Conservation (phyloP, 768 basidiomycete species). For the Rhodocollybia butyracea region DNA sequence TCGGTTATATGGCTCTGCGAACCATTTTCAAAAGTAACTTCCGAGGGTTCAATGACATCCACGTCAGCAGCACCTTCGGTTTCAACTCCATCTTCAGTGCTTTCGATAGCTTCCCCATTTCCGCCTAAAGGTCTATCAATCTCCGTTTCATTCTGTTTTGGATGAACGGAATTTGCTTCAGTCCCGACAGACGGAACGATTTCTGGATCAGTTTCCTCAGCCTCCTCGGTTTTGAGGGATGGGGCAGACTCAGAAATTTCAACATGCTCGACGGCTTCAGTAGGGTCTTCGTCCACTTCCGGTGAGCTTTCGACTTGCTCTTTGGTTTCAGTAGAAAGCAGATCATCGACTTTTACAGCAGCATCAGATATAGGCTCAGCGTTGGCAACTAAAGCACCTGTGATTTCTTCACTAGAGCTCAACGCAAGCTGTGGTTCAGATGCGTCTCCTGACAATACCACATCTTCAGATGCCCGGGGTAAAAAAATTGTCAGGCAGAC, state of each 20-base stretch:
- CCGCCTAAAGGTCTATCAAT: no score
- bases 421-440: neutral
- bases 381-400: neutral
- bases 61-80: neutral
- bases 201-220: neutral
- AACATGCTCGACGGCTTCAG: no score
- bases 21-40: neutral
- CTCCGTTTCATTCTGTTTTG: neutral
- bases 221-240: neutral
- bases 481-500: neutral
- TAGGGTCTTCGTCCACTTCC: no score
- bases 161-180: no score
- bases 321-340: no score
- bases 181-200: no score
- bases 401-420: neutral
- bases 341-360: neutral
- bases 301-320: neutral
- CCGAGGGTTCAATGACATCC: neutral
- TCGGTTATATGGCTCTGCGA: neutral
- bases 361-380: neutral
- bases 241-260: no score
- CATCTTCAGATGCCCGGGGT: neutral
- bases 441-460: constrained; percentile 3
- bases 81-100: no score
- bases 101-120: no score